Base-by-base conservation (phyloP, 305 asterid genomes). In the Rubia peregrina region DNA sequence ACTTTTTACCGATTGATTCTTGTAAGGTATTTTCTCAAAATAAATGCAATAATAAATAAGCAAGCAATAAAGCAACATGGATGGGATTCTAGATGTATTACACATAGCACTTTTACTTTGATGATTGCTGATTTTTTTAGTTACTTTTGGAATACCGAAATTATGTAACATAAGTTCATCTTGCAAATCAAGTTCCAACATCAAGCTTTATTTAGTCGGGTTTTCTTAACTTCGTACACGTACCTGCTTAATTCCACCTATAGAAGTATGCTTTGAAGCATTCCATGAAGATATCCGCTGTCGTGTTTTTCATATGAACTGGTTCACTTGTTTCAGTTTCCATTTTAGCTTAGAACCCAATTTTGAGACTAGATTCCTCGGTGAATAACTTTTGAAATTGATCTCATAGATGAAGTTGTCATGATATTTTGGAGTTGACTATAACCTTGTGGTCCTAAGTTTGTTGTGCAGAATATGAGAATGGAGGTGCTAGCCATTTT, bases 1-100 rank as follows among this genome's bases (percentile, higher is more conserved):
- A 51, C 57, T 51, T 51, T 6, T 78, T 44, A 22, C 60, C 57
- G 30, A 74, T 64, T 38, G 16, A 36, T 7, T 26, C 8, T 55
- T 11, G 43, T 61, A 38, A 40, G 9, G 69, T 42, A 65, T 14
- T 5, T 7, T 33, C 33, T 14, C 42, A 21, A 59, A 14, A 59
- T 59, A 14, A 24, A 13, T 9, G 41, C 36, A 26, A 24, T 26
- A 40, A 63, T 1, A 63, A 26, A 60, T 12, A 60, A 60, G 30
- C 4, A 60, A 60, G 10, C 8, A 60, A 30, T n/a, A n/a, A n/a
- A n/a, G n/a, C n/a, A n/a, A 63, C 8, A 19, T 33, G 51, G 22
- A 38, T 40, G 22, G 26, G 12, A 9, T 40, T 64, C 2, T 64
- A 40, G 22, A 64, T 42, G 42, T 40, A 11, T 63, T 63, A 38